Evolutionary conservation across 768 basidiomycete species (phyloP).

Genomic region (Mycena olivaceomarginata): DNA sequence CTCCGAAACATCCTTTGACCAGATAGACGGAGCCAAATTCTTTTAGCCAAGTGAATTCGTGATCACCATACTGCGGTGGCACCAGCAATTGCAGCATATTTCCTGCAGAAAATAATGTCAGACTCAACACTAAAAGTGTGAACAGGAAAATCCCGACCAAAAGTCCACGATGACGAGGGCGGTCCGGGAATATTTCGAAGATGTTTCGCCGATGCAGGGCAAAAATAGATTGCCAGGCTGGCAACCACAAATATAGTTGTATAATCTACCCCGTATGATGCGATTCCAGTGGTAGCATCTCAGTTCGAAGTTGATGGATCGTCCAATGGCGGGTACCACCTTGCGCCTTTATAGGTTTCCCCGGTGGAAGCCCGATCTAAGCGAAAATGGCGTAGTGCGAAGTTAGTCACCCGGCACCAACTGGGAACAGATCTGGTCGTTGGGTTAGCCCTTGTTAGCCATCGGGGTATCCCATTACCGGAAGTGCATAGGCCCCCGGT

Average conservation of each 20-base stretch:
- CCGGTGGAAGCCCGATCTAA: no score
- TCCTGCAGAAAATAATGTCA: constrained; percentile 4
- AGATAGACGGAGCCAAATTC: constrained; percentile 27
- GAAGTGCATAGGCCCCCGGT: no score
- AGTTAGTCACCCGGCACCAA: no score
- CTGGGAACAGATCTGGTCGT: no score
- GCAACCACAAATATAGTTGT: background rate
- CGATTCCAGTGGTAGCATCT: background rate
- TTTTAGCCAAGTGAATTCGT: constrained; percentile 26
- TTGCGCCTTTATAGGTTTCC: no score
- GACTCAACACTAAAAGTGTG: background rate
- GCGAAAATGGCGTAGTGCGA: no score
- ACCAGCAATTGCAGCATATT: constrained; percentile 26
- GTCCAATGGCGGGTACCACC: no score
- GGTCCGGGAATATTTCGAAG: constrained; percentile 21
- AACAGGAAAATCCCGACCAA: constrained; percentile 19
- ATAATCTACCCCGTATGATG: constrained; percentile 12
- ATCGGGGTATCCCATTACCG: no score
- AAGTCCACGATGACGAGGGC: constrained; percentile 25
- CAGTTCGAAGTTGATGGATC: no score
- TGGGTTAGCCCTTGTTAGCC: no score
- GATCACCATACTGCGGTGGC: constrained; percentile 16
- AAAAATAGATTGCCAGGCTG: constrained; percentile 14
- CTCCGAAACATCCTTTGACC: constrained; percentile 29
- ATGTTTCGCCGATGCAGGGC: constrained; percentile 21